phyloP scores from a whole-genome alignment of 108 stramenopile species.

The Epithemia pelagica region DNA sequence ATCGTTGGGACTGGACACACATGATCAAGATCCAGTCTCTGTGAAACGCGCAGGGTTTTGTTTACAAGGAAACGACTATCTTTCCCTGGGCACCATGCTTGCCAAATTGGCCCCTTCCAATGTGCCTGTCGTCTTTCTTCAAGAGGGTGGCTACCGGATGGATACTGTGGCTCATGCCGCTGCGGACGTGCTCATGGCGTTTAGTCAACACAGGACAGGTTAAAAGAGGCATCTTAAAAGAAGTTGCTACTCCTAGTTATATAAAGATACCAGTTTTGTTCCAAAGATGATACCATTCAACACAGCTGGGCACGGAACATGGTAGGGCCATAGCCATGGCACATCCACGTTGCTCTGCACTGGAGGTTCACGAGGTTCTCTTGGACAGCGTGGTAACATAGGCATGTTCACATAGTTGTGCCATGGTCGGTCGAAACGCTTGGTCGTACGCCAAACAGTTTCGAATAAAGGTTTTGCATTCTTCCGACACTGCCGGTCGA shows the following conservation, averaged over 20 bases:
- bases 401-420: constrained; percentile 66
- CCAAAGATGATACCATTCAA: too few relatives aligned
- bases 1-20: constrained; percentile 73
- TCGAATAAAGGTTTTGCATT: constrained; percentile 90
- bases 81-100: constrained; percentile 47
- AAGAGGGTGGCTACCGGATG: constrained; percentile 83
- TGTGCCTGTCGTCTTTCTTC: constrained; percentile 50
- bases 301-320: too few relatives aligned
- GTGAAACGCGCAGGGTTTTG: constrained; percentile 60
- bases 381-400: constrained; percentile 75
- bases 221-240: too few relatives aligned
- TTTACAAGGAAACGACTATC: constrained; percentile 48
- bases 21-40: constrained; percentile 59
- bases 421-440: constrained; percentile 83
- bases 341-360: too few relatives aligned
- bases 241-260: too few relatives aligned
- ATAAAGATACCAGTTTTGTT: too few relatives aligned
- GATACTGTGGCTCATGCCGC: constrained; percentile 61
- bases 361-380: too few relatives aligned
- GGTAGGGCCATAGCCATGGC: too few relatives aligned
- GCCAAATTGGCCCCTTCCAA: constrained; percentile 14
- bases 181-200: constrained; percentile 54
- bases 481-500: constrained; percentile 73
- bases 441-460: constrained; percentile 89
- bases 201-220: constrained; percentile 15